Evolutionary conservation across 2,329 filamentous ascomycete species (phyloP).

Genomic region (Beauveria australis): DNA sequence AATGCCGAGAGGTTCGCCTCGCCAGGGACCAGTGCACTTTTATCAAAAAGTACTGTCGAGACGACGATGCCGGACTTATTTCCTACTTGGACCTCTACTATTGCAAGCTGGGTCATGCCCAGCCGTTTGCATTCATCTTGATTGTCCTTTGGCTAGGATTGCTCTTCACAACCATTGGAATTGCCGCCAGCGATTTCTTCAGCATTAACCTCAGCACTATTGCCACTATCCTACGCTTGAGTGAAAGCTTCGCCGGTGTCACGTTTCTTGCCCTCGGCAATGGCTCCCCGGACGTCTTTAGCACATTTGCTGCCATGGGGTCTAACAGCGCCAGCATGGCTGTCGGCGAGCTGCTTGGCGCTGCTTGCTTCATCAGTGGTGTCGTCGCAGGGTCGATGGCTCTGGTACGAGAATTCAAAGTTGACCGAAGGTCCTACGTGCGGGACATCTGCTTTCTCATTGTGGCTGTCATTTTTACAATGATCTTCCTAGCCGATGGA

Average conservation of each 20-base stretch:
- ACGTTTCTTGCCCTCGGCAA: slow-evolving; percentile 97
- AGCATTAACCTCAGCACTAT: slow-evolving; percentile 95
- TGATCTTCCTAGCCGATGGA: slow-evolving; percentile 81
- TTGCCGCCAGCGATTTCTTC: slow-evolving; percentile 97
- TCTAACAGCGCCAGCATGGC: slow-evolving; percentile 96
- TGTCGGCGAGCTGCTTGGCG: slow-evolving; percentile 88
- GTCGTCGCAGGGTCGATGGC: slow-evolving; percentile 98
- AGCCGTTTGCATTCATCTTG: slow-evolving; percentile 70
- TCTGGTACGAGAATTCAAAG: slow-evolving; percentile 86
- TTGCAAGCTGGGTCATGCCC: slow-evolving; percentile 60
- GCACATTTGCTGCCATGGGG: slow-evolving; percentile 95
- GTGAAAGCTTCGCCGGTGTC: slow-evolving; percentile 91
- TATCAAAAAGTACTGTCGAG: slow-evolving; percentile 70
- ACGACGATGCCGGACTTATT: slow-evolving; percentile 83
- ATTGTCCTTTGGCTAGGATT: slow-evolving; percentile 77
- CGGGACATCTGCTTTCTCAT: slow-evolving; percentile 91
- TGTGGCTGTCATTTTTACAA: slow-evolving; percentile 74
- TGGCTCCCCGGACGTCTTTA: slow-evolving; percentile 96
- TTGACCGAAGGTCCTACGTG: slow-evolving; percentile 81
- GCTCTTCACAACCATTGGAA: slow-evolving; percentile 93
- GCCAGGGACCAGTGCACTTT: slow-evolving; percentile 80
- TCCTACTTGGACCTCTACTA: slow-evolving; percentile 90
- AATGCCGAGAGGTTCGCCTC: slow-evolving; percentile 74
- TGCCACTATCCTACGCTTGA: slow-evolving; percentile 79
- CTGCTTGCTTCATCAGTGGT: slow-evolving; percentile 90